Evolutionary conservation across 805 yeast species (phyloP).

Genomic region (Blastobotrys robertii): DNA sequence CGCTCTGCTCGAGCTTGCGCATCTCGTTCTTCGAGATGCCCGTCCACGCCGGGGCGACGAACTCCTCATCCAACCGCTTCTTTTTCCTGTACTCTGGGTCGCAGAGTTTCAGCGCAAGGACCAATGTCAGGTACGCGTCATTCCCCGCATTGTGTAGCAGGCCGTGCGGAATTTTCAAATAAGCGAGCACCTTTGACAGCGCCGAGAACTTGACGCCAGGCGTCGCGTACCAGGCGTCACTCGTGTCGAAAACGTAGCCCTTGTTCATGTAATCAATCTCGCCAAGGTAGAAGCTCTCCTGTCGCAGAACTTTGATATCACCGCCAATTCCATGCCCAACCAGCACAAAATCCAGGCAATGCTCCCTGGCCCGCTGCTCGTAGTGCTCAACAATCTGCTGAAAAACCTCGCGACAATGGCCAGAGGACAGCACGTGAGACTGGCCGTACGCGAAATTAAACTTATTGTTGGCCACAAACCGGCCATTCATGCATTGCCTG

Average conservation of each 20-base stretch:
- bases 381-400: constrained; percentile 2
- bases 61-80: constrained; percentile 1
- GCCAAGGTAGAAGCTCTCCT: constrained; percentile 41
- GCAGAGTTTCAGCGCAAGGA: constrained; percentile 7
- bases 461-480: constrained; percentile 45
- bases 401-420: constrained; percentile 24
- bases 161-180: constrained; percentile 45
- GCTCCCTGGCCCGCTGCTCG: constrained; percentile 3
- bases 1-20: neutral
- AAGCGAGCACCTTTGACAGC: constrained; percentile 37
- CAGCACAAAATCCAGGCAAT: constrained; percentile 18
- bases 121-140: constrained; percentile 55
- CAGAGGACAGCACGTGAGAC: constrained; percentile 33
- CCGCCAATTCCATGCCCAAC: constrained; percentile 54
- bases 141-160: constrained; percentile 63
- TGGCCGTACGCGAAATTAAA: constrained; percentile 40
- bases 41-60: neutral
- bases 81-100: constrained; percentile 3
- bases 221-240: constrained; percentile 32
- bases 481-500: constrained; percentile 36
- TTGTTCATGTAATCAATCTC: constrained; percentile 9
- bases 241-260: constrained; percentile 36
- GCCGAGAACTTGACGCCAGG: constrained; percentile 5
- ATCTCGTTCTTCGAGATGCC: neutral
- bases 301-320: constrained; percentile 43